Evolutionary conservation across 192 early-diverging fungal species (phyloP).

Genomic region (Geosiphon pyriformis): DNA sequence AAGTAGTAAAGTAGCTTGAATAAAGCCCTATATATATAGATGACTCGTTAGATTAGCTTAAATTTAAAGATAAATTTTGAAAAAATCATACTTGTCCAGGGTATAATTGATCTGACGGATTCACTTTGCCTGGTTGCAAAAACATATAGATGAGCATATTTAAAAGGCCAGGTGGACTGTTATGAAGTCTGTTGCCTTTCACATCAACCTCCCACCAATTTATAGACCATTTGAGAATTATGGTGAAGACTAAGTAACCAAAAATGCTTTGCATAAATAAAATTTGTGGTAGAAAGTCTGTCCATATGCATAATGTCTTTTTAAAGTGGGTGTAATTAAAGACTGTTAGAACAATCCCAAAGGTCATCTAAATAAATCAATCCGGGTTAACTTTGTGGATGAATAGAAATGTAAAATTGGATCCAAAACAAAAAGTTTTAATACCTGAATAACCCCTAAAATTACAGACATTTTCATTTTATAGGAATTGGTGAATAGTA

Average conservation of each 20-base stretch:
- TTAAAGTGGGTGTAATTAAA: conserved; percentile 90
- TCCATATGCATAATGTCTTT: conserved; percentile 70
- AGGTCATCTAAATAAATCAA: conserved; percentile 69
- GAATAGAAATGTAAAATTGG: too few species aligned
- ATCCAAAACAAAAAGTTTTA: too few species aligned
- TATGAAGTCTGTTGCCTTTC: conserved; percentile 51
- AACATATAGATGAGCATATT: conserved; percentile 99
- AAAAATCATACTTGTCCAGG: conserved; percentile 65
- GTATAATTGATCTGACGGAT: conserved; percentile 66
- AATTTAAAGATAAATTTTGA: background rate
- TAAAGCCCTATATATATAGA: conserved; percentile 36
- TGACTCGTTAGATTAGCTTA: conserved; percentile 8
- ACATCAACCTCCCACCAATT: conserved; percentile 78
- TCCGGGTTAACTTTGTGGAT: too few species aligned
- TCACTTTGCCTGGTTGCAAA: conserved; percentile 80
- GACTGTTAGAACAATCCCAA: conserved; percentile 85
- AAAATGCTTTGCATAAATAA: conserved; percentile 91
- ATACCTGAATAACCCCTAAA: conserved; percentile 86
- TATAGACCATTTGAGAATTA: conserved; percentile 94
- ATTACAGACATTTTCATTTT: conserved; percentile 99
- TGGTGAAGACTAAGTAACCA: conserved; percentile 89
- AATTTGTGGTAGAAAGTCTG: conserved; percentile 92
- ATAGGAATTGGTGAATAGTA: conserved; percentile 97
- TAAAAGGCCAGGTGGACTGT: conserved; percentile 86
- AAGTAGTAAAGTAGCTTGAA: conserved; percentile 79